Conservation (phyloP, 2,329 filamentous ascomycete species). For the Botryotinia globosa region DNA sequence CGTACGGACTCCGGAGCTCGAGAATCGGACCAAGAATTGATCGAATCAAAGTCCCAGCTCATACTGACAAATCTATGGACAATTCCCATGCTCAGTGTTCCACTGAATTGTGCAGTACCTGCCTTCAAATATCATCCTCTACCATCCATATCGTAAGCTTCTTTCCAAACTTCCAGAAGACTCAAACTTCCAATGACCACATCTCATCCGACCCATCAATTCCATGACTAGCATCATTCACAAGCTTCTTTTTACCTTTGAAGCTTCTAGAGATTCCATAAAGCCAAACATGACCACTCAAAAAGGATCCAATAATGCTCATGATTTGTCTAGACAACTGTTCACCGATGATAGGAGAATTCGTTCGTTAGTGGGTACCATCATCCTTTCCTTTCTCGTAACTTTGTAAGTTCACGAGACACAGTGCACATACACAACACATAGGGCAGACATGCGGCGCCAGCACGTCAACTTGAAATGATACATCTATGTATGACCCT, state of each 20-base stretch:
- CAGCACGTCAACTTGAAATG: background rate
- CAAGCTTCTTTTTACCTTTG: background rate
- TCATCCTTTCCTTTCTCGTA: background rate
- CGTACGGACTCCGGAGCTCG: background rate
- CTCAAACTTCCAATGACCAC: background rate
- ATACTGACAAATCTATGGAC: background rate
- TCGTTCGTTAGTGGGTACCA: background rate
- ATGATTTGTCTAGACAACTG: slow-evolving; percentile 19
- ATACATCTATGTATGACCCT: background rate
- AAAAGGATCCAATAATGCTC: background rate
- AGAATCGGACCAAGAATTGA: background rate
- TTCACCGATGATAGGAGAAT: slow-evolving; percentile 19
- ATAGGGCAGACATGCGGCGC: background rate
- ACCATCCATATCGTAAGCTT: no score
- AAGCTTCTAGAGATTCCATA: background rate
- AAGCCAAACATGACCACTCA: background rate
- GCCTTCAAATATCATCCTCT: background rate
- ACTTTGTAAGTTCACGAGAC: slow-evolving; percentile 6
- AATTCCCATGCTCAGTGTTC: background rate
- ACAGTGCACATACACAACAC: slow-evolving; percentile 1
- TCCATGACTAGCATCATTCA: background rate
- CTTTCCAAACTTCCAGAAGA: background rate
- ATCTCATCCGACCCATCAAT: background rate
- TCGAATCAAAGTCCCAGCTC: background rate
- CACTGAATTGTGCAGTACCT: background rate